Base-by-base conservation (phyloP, 2,329 filamentous ascomycete genomes). In the Pseudogymnoascus sp. region DNA sequence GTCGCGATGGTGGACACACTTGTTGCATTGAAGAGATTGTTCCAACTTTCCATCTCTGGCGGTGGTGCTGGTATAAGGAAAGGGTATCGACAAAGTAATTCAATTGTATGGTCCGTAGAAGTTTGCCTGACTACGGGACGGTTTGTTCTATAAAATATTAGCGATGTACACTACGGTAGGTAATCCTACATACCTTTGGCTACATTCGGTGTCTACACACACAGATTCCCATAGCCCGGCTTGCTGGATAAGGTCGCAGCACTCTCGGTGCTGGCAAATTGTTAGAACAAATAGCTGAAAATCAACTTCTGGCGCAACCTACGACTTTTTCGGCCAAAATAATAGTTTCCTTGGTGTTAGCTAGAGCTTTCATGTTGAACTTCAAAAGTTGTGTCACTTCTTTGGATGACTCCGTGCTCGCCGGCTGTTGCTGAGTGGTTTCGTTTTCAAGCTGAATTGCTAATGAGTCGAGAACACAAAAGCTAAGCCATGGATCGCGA, bases 1-100 rank as follows among this genome's bases (percentile, higher is more conserved):
- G 58, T 60, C 9, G 37, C 41, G 6, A 37, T 37, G 16, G 37
- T 43, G 4, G 58, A 38, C 11, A 60, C 37, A 41, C 58, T 60
- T 28, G 58, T 60, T 22, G 58, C 58, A 41, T 60, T 60, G n/a
- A 60, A 60, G 33, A 60, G 25, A n/a, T 60, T 38, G 37, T 60
- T 14, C 58, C 58, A 60, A 39, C 25, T 41, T 50, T 60, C 58
- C 33, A 5, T 39, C 2, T 60, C 58, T 6, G 58, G 7, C 16
- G 41, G 37, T 12, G 37, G 37, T 60, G 33, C 22, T 18, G 58
- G 37, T 11, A 41, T 43, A 41, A 60, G 36, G 58, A 60, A 60
- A 41, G 58, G 58, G n/a, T 60, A 60, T 11, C 58, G 33, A 38
- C 41, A 41, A 18, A 60, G 37, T 25, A 60, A 41, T 33, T 60